A percentile compares a stretch with the other conserved stretches of the same genome.
Conservation (phyloP, 2,329 filamentous ascomycete species). For the Dactylellina parvicollis region DNA sequence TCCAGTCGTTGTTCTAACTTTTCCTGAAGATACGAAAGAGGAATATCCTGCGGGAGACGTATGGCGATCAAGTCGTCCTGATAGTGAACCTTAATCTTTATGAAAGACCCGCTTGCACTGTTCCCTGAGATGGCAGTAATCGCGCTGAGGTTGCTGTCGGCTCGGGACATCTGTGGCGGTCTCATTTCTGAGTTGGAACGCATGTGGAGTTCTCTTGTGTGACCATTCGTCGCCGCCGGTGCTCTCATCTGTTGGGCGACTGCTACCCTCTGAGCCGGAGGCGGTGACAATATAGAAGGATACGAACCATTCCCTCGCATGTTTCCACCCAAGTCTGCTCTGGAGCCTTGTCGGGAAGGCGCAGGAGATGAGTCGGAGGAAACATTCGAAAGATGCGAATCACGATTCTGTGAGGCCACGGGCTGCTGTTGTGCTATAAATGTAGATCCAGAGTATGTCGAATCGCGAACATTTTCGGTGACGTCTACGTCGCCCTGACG, state of each 20-base stretch:
- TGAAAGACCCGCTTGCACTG: constrained; percentile 65
- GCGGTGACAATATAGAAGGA: constrained; percentile 67
- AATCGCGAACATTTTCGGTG: constrained; percentile 69
- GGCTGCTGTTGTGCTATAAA: constrained; percentile 51
- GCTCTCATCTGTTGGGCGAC: constrained; percentile 57
- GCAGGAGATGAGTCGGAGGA: constrained; percentile 71
- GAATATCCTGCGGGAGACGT: constrained; percentile 82
- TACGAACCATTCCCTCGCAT: constrained; percentile 65
- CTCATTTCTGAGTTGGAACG: constrained; percentile 59
- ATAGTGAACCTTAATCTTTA: constrained; percentile 96
- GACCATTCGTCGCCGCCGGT: constrained; percentile 56
- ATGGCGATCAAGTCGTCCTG: constrained; percentile 92
- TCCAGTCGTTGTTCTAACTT: constrained; percentile 87
- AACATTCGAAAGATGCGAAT: constrained; percentile 73
- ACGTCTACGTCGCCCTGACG: constrained; percentile 93
- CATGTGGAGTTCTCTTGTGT: constrained; percentile 63
- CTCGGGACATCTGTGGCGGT: constrained; percentile 63
- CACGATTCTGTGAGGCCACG: constrained; percentile 67
- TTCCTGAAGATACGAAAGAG: constrained; percentile 78
- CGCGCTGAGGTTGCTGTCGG: constrained; percentile 67
- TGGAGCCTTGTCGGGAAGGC: constrained; percentile 73
- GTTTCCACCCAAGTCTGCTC: constrained; percentile 68
- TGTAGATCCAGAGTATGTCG: constrained; percentile 49
- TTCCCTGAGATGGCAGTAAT: constrained; percentile 57
- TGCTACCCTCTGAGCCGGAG: constrained; percentile 61